Base-by-base conservation (phyloP, 2,329 filamentous ascomycete species). In the Clarireedia sp. region DNA sequence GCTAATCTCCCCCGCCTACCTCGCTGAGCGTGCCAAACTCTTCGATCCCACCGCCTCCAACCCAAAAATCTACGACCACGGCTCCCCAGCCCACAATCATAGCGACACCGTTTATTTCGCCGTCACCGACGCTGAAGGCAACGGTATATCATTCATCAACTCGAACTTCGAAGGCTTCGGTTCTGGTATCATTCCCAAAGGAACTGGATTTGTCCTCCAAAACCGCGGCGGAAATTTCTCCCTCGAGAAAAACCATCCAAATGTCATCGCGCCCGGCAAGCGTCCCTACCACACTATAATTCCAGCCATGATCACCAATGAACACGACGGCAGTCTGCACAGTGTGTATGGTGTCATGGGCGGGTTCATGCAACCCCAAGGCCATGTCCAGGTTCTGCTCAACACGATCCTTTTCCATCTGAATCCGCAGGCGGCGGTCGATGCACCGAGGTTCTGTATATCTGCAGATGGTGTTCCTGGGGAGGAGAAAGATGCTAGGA, bases 231-330 rank as follows among this genome's bases (percentile, higher is more conserved):
- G 86, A 40, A 94, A 92, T 69, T 97, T 99, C 72, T 82, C 79
- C 1, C 79, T 99, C 0, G 73, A 80, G 23, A 69, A 77, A 0
- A 74, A 74, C 1, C 91, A 96, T 67, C 90, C 91, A 1, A 97
- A 97, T 67, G 79, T 78, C 19, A 76, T 95, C 14, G 88, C 82
- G 7, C 89, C 90, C 0, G 76, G 84, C 36, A 97, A 97, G 75
- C 74, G 94, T 46, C 94, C 94, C 0, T 99, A 97, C 72, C 94
- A 97, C 71, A 99, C 94, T 53, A 97, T 99, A 70, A 99, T 99
- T 65, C 92, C 94, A 0, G 92, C 88, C 0, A 79, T 97, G 70
- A 83, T 92, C 17, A 97, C 94, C 0, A 90, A 94, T 63, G 69
- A 81, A 17, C 73, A 74, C 4, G 90, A 95, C 63, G 81, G 82